These are phyloP conservation scores for Candolleomyces efflorescens DNA, from an alignment of 768 basidiomycete species.

Conservation along the genomic window DNA sequence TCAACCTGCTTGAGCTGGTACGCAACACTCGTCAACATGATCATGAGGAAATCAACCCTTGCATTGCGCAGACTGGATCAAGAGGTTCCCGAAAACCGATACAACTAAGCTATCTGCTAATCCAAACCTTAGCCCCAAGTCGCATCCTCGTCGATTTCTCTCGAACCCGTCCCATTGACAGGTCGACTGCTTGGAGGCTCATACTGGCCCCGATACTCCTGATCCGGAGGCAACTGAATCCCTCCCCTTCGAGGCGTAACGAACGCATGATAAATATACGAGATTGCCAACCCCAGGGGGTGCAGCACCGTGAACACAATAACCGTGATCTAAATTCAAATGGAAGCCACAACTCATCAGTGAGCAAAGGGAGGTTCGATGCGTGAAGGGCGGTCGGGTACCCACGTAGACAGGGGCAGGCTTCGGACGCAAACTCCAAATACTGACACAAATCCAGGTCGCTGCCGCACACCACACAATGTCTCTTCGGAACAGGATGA, in stretches of 20 bases:
- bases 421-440: slow-evolving; percentile 61
- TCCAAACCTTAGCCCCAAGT: slow-evolving; percentile 15
- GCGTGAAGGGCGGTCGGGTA: slow-evolving; percentile 10
- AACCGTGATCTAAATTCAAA: slow-evolving; percentile 45
- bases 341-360: background rate
- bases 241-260: slow-evolving; percentile 13
- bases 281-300: slow-evolving; percentile 52
- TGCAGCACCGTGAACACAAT: slow-evolving; percentile 64
- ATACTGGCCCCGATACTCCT: slow-evolving; percentile 21
- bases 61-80: too few species aligned
- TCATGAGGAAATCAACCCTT: too few species aligned
- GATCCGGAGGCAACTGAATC: slow-evolving; percentile 18
- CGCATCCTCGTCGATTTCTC: slow-evolving; percentile 39
- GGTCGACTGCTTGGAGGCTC: background rate
- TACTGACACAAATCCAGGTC: slow-evolving; percentile 66
- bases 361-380: background rate
- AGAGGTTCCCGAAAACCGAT: background rate
- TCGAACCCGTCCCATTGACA: slow-evolving; percentile 17
- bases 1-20: too few species aligned
- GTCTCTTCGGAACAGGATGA: slow-evolving; percentile 56
- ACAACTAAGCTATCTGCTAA: background rate
- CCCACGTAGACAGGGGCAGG: slow-evolving; percentile 62
- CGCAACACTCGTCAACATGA: too few species aligned
- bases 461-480: slow-evolving; percentile 74
- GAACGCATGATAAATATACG: slow-evolving; percentile 37